Conservation (phyloP, 441 rosid species). For the Populus hybrid region DNA sequence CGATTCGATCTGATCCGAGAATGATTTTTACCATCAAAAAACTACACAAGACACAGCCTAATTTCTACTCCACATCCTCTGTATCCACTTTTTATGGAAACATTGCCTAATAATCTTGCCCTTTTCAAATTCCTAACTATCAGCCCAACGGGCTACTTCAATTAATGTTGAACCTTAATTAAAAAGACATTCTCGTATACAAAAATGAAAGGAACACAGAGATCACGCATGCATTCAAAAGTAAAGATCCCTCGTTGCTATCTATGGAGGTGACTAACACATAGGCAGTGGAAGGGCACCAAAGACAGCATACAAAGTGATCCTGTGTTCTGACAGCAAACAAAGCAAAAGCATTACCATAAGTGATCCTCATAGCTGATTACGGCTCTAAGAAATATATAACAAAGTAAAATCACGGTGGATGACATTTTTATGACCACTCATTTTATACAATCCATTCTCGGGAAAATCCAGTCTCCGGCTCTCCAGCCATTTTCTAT, state of each 20-base stretch:
- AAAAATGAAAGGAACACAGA: conserved; percentile 10
- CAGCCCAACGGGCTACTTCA: not conserved
- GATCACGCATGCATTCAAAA: conserved; percentile 2
- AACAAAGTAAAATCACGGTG: conserved; percentile 8
- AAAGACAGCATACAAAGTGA: not conserved
- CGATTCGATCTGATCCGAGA: not conserved
- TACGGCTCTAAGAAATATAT: conserved; percentile 16
- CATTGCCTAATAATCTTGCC: not conserved
- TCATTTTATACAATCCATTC: conserved; percentile 20
- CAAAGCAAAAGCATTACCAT: conserved; percentile 9
- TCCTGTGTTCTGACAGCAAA: conserved; percentile 24
- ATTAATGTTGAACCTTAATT: not conserved
- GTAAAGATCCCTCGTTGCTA: conserved; percentile 2
- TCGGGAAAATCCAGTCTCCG: conserved; percentile 25
- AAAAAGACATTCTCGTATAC: not conserved
- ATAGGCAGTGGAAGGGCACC: conserved; percentile 19
- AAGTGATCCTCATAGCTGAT: conserved; percentile 19
- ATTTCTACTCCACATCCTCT: not conserved
- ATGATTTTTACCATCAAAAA: not conserved
- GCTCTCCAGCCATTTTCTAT: conserved; percentile 13
- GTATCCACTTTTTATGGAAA: not conserved
- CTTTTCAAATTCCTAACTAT: not conserved
- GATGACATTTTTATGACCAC: conserved; percentile 18
- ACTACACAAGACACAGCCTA: not conserved
- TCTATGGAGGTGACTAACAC: conserved; percentile 12